Evolutionary conservation across 2,329 filamentous ascomycete genomes (phyloP), one percentile per base, ranked within the genome.

Genomic region (Fusarium camptoceras): DNA sequence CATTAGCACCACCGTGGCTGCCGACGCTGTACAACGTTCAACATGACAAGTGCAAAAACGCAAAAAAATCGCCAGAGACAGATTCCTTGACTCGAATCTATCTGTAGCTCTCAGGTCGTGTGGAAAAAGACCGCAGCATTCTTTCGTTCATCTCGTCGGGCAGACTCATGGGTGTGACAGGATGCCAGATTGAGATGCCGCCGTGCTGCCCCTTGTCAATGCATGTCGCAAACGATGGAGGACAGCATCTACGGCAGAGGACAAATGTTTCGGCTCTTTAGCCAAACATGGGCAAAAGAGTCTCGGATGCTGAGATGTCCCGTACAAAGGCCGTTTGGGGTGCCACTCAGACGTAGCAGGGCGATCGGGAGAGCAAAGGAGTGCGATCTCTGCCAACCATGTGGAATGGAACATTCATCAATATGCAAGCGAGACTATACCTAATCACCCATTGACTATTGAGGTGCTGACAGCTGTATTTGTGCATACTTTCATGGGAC

Each of bases 231-330:
- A 62, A 62, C 30, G 37, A 53, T 31, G 51, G 63, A 65, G 55
- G 56, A 73, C 57, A 55, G 44, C 63, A 59, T 59, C 44, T 55
- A 64, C 44, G 39, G 58, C 55, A 62, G 59, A 71, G 59, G 41
- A 64, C 66, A 48, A 66, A 72, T 64, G 60, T 61, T 59, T 74
- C 72, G 72, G 72, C 65, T 64, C 59, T 68, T 68, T 70, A 64
- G 44, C 72, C 68, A 50, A 55, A 70, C 67, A 57, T 50, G 71
- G 71, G 47, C 47, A 65, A 59, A 62, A 28, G 41, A 56, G 54
- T 59, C 59, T 66, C 54, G 70, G 56, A 30, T 50, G 42, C 31
- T 50, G 55, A 49, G 54, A 50, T 43, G 48, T 70, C 27, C 49
- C 27, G 50, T 43, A 57, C 49, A 65, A 48, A 59, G 30, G 47